Percentiles rank a stretch among this genome's conserved stretches.
These are phyloP conservation scores for Centrapalus pauciflorus DNA, from an alignment of 129 eudicot genomes.

Conservation along the genomic window DNA sequence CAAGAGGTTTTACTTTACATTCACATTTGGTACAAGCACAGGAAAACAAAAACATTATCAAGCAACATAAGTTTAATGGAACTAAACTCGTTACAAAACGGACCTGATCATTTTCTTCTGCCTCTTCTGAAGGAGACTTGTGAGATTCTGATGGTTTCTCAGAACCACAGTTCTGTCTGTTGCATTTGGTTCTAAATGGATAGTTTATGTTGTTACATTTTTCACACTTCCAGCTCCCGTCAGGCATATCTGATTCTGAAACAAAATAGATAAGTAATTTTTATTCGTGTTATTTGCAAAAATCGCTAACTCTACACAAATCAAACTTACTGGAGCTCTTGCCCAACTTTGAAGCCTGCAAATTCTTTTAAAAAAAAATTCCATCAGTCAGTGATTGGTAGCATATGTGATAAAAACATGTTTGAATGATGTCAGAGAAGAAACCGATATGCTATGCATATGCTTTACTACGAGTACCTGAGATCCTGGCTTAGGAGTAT, in stretches of 20 bases:
- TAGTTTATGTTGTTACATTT: conserved; percentile 85
- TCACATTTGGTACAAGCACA: conserved; percentile 16
- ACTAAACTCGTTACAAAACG: conserved; percentile 33
- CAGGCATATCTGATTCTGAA: conserved; percentile 83
- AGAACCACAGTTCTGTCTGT: conserved; percentile 91
- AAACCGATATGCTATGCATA: background rate
- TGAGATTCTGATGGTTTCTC: conserved; percentile 69
- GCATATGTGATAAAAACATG: background rate
- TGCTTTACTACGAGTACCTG: conserved; percentile 40
- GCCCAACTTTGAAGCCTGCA: conserved; percentile 54
- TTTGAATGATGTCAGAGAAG: background rate
- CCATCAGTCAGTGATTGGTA: background rate
- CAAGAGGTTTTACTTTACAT: background rate
- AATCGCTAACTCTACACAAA: background rate
- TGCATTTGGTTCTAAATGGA: conserved; percentile 93
- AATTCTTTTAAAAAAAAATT: background rate
- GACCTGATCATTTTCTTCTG: conserved; percentile 68
- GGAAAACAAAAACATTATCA: background rate
- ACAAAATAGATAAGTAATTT: conserved; percentile 14
- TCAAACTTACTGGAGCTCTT: conserved; percentile 70
- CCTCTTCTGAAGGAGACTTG: conserved; percentile 41
- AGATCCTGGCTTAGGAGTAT: conserved; percentile 82
- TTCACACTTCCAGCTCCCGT: conserved; percentile 96
- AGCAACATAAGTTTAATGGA: conserved; percentile 10
- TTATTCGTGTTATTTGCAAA: background rate